Evolutionary conservation across 2,329 filamentous ascomycete species (phyloP).

Genomic region (Venturia aucupariae): DNA sequence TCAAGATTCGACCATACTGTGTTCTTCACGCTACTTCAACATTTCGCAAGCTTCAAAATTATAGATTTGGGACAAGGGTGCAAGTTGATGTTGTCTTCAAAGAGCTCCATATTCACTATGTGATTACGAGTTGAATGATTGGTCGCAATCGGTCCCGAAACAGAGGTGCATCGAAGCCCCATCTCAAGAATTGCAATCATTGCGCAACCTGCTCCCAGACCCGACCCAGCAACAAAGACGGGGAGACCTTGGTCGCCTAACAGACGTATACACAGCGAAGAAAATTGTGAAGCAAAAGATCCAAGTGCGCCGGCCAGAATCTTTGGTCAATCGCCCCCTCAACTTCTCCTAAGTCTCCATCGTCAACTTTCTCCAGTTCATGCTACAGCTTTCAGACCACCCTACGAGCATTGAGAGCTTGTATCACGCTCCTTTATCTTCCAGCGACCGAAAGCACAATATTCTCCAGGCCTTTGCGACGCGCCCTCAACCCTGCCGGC

Average conservation of each 20-base stretch:
- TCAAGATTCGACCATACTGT: neutral
- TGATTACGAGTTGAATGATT: conserved; percentile 1
- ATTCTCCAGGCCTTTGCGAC: neutral
- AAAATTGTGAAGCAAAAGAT: neutral
- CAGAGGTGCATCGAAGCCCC: neutral
- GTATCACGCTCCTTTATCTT: neutral
- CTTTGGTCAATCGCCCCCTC: neutral
- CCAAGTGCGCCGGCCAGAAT: neutral
- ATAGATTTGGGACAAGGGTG: too few relatives aligned
- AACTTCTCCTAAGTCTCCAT: neutral
- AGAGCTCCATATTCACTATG: neutral
- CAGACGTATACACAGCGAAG: neutral
- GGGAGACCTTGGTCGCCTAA: neutral
- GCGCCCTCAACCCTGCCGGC: neutral
- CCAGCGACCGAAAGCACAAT: neutral
- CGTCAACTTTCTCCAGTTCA: conserved; percentile 2
- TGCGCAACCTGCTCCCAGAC: neutral
- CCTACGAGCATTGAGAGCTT: neutral
- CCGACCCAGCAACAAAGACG: neutral
- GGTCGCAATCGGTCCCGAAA: neutral
- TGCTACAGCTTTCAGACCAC: neutral
- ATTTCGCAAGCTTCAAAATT: neutral
- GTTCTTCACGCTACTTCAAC: neutral
- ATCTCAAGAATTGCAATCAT: neutral
- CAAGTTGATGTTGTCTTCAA: neutral